These are phyloP conservation scores for Trichoderma simmonsii DNA, from an alignment of 2,329 filamentous ascomycete genomes.

Conservation along the genomic window DNA sequence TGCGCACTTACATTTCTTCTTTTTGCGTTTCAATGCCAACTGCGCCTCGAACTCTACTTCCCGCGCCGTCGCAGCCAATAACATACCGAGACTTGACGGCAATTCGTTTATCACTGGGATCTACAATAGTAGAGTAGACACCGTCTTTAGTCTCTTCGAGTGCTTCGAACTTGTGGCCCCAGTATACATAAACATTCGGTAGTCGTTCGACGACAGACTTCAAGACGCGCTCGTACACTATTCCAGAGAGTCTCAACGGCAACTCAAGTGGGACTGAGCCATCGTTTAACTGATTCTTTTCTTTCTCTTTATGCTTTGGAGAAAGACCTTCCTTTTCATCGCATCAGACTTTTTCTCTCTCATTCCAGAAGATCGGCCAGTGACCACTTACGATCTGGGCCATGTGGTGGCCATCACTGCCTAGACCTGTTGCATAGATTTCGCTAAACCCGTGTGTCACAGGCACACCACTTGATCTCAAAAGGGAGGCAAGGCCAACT, in stretches of 20 bases:
- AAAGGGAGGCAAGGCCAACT: background rate
- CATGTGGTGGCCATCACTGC: background rate
- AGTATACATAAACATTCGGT: background rate
- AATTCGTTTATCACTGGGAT: background rate
- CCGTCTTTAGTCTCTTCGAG: background rate
- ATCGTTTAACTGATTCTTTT: background rate
- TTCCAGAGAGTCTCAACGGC: background rate
- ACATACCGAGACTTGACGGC: background rate
- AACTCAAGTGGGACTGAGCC: background rate
- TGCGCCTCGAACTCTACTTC: background rate
- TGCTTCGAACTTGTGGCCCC: background rate
- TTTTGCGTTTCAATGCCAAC: background rate
- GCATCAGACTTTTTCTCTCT: background rate
- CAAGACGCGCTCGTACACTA: background rate
- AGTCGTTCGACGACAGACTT: background rate
- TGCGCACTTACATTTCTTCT: background rate
- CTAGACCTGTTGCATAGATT: background rate
- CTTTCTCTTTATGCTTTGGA: background rate
- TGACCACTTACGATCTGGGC: background rate
- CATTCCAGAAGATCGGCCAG: background rate
- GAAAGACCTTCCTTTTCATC: background rate
- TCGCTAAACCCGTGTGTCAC: background rate
- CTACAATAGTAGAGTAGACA: background rate
- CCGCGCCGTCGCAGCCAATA: background rate
- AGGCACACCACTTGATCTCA: background rate